A percentile compares a stretch with the other conserved stretches of the same genome.
phyloP scores from a whole-genome alignment of 1,284 basidiomycete genomes.

The Thelephora terrestris region DNA sequence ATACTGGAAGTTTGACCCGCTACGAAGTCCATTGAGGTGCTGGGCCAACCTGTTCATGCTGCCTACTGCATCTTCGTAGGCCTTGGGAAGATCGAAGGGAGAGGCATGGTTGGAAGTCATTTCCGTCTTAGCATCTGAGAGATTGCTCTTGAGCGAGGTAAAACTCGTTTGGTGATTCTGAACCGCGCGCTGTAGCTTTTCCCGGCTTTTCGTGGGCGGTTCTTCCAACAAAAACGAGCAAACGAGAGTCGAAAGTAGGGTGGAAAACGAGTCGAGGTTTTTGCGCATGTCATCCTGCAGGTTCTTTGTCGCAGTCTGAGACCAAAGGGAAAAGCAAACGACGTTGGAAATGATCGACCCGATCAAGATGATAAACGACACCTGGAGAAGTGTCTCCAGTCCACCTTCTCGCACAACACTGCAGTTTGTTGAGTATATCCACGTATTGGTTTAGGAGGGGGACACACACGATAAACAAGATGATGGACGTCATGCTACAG shows the following conservation, averaged over 20 bases:
- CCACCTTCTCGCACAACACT: constrained; percentile 90
- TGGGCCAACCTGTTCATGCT: constrained; percentile 83
- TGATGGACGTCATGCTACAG: constrained; percentile 85
- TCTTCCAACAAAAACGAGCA: constrained; percentile 81
- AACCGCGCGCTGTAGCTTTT: constrained; percentile 64
- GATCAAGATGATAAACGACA: constrained; percentile 68
- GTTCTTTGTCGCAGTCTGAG: constrained; percentile 70
- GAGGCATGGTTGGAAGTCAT: constrained; percentile 1
- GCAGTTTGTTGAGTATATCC: constrained; percentile 5
- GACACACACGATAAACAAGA: constrained; percentile 76
- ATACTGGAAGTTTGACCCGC: constrained; percentile 75
- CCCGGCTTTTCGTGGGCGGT: constrained; percentile 39
- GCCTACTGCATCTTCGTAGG: constrained; percentile 79
- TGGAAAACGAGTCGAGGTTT: constrained; percentile 81
- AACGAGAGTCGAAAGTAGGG: constrained; percentile 72
- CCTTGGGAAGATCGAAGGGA: constrained; percentile 35
- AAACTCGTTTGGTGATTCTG: constrained; percentile 81
- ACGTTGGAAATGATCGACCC: constrained; percentile 75
- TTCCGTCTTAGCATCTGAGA: constrained; percentile 80
- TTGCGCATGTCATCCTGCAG: constrained; percentile 79
- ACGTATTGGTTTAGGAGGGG: neutral
- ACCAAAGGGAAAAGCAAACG: constrained; percentile 81
- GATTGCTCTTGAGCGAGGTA: constrained; percentile 73
- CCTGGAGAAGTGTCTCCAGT: constrained; percentile 59
- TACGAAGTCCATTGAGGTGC: constrained; percentile 79